A percentile compares a stretch with the other conserved stretches of the same genome.
Conservation (phyloP, 2,329 filamentous ascomycete species). For the Dactylonectria macrodidyma region DNA sequence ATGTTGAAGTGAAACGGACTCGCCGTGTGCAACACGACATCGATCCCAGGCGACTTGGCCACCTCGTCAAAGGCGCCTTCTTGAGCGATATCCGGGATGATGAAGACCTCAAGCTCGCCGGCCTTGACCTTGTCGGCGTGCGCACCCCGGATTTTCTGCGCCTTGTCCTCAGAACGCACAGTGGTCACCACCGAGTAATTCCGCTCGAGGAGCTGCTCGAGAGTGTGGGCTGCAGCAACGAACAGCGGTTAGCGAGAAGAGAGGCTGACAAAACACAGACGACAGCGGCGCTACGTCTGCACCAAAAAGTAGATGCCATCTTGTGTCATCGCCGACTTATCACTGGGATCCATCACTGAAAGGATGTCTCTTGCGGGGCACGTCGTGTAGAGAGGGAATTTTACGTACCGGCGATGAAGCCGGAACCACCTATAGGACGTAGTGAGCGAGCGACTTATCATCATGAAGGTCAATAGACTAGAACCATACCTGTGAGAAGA, state of each 20-base stretch:
- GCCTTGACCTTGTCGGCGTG: conserved; percentile 57
- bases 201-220: conserved; percentile 66
- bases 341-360: no score
- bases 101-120: conserved; percentile 64
- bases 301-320: neutral
- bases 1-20: conserved; percentile 72
- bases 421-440: conserved; percentile 49
- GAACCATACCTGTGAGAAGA: conserved; percentile 49
- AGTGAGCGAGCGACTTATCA: conserved; percentile 25
- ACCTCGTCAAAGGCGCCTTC: conserved; percentile 81
- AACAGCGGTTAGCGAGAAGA: conserved; percentile 7
- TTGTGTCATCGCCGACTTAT: neutral
- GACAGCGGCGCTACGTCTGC: neutral
- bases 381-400: neutral
- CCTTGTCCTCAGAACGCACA: conserved; percentile 69
- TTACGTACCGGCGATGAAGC: conserved; percentile 54
- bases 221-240: conserved; percentile 63
- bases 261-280: neutral
- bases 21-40: conserved; percentile 73
- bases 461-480: conserved; percentile 1
- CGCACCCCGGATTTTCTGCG: conserved; percentile 64
- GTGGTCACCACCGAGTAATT: conserved; percentile 70
- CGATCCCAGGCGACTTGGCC: conserved; percentile 63
- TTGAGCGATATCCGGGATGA: conserved; percentile 85
- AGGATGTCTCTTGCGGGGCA: neutral